Base-by-base conservation (phyloP, 148 eudicot species). In the Talinum fruticosum region DNA sequence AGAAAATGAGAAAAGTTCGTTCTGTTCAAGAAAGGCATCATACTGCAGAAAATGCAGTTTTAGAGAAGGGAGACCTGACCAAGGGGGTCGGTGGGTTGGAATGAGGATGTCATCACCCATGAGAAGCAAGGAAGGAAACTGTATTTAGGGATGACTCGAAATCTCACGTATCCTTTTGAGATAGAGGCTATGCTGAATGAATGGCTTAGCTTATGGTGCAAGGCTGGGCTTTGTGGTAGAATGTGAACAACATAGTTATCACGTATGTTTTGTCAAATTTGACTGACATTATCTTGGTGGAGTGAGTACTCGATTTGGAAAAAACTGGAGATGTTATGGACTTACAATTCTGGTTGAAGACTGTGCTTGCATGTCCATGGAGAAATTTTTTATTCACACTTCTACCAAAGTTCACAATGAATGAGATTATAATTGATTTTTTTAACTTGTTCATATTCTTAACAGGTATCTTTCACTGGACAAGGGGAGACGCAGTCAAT, bases 401-500 rank as follows among this genome's bases (percentile, higher is more conserved):
- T 76, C 8, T 71, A 45, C n/a, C 24, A 24, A n/a, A 51, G 24
- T 47, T 64, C 23, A 14, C 29, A 28, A 34, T 18, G 37, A 13
- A 38, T 36, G 10, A 73, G 21, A n/a, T n/a, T 72, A 30, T 26
- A 0, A 64, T 21, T 35, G 66, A 36, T n/a, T n/a, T 70, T 24
- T 74, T 49, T 35, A 53, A 5, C 66, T 62, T 28, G 14, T 8
- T 75, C n/a, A 73, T 67, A 75, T 28, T n/a, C 71, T 24, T 82
- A 73, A 64, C 86, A 96, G 99, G 98, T 96, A 74, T 96, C 99
- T 78, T 96, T 96, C 73, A 93, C 99, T 26, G 99, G 99, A 71
- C 95, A 93, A 89, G 98, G 99, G 72, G 99, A 96, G 85, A 96
- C 99, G 49, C 99, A 96, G 83, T 96, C 97, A 4, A 96, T 96